Conservation (phyloP, 83 land plant species). For the Diphasiastrum complanatum region DNA sequence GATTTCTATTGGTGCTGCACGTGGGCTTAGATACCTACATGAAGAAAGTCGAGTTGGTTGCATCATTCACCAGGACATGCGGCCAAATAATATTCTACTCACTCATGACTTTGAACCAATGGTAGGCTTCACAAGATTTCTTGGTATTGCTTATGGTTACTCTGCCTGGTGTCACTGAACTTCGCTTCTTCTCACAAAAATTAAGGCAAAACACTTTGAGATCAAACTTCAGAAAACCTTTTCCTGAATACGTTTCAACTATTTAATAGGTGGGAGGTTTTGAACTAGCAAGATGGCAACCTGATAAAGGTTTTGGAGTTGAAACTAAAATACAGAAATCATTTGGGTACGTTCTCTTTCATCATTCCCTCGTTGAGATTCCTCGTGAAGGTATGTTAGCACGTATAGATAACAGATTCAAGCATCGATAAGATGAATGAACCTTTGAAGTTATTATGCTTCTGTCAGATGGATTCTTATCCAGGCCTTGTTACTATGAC, state of each 20-base stretch:
- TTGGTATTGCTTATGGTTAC: too few species aligned
- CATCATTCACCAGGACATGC: constrained; percentile 78
- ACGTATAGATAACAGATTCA: too few species aligned
- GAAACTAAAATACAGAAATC: constrained; percentile 79
- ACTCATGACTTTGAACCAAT: constrained; percentile 90
- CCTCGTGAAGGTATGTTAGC: too few species aligned
- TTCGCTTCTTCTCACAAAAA: neutral
- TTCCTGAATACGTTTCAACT: too few species aligned
- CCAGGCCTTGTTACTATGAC: neutral
- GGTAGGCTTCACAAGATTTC: constrained; percentile 27
- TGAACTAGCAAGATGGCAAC: constrained; percentile 87
- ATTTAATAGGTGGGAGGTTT: constrained; percentile 71
- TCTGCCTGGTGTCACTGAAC: too few species aligned
- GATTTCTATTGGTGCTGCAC: constrained; percentile 75
- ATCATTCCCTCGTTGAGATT: too few species aligned
- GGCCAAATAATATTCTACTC: constrained; percentile 80
- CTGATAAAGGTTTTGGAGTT: constrained; percentile 58
- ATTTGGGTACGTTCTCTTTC: constrained; percentile 72
- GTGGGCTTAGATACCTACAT: constrained; percentile 82
- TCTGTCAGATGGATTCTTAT: neutral
- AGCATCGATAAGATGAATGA: too few species aligned
- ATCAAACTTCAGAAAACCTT: too few species aligned
- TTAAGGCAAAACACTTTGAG: too few species aligned
- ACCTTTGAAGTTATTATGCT: too few species aligned
- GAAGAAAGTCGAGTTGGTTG: constrained; percentile 92